Conservation (phyloP, 2,329 filamentous ascomycete genomes). For the Domatiomyces catenatus region DNA sequence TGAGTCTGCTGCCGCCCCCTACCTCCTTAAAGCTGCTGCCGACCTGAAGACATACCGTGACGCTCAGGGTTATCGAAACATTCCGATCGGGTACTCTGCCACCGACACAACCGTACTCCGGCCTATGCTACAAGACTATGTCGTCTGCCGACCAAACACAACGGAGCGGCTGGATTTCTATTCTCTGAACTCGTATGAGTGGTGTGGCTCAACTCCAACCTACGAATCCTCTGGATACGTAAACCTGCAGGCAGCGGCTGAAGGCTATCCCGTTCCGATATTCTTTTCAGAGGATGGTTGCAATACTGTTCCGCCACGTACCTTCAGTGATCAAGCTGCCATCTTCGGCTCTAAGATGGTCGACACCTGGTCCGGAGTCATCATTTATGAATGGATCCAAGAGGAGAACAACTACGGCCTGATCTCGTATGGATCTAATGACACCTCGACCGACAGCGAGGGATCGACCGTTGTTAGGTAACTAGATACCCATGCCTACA, state of each 20-base stretch:
- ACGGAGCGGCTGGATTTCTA: constrained; percentile 66
- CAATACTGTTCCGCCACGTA: constrained; percentile 37
- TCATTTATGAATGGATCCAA: constrained; percentile 82
- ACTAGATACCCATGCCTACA: constrained; percentile 20
- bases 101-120: constrained; percentile 62
- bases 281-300: constrained; percentile 86
- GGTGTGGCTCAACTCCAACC: constrained; percentile 43
- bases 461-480: constrained; percentile 44
- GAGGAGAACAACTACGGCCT: constrained; percentile 73
- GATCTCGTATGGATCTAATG: constrained; percentile 55
- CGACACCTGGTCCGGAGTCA: constrained; percentile 55
- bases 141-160: constrained; percentile 59
- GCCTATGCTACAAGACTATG: constrained; percentile 54
- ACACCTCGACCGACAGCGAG: constrained; percentile 33
- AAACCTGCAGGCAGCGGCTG: constrained; percentile 50
- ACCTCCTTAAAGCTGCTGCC: constrained; percentile 63
- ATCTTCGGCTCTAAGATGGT: constrained; percentile 64
- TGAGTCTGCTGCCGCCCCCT: constrained; percentile 55
- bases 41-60: constrained; percentile 74
- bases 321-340: constrained; percentile 49
- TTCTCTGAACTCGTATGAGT: constrained; percentile 71
- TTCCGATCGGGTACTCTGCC: constrained; percentile 76
- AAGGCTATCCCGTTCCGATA: constrained; percentile 63
- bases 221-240: constrained; percentile 55
- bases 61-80: constrained; percentile 58